Evolutionary conservation across 2,329 filamentous ascomycete species (phyloP).

Genomic region (Fusarium sp.): DNA sequence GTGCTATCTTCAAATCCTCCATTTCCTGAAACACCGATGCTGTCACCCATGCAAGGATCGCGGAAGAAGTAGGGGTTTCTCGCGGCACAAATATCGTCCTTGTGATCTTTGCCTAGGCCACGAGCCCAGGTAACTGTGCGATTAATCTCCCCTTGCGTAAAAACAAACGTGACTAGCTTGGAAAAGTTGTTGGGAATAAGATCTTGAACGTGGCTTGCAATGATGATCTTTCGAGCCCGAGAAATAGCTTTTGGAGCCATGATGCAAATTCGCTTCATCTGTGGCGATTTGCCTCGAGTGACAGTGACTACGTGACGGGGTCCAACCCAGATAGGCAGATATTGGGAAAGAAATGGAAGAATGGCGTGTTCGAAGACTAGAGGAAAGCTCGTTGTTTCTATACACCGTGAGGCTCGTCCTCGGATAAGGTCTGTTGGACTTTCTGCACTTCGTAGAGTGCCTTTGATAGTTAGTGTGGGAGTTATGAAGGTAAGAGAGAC

Average conservation of each 20-base stretch:
- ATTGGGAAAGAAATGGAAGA: conserved; percentile 57
- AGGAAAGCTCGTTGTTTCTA: conserved; percentile 54
- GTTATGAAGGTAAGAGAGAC: background rate
- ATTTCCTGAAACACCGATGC: conserved; percentile 53
- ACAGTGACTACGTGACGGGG: conserved; percentile 55
- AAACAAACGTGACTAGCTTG: conserved; percentile 51
- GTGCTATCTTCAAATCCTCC: conserved; percentile 51
- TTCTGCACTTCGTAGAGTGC: conserved; percentile 47
- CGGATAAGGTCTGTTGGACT: conserved; percentile 49
- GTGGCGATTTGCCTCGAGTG: conserved; percentile 51
- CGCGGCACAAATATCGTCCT: conserved; percentile 56
- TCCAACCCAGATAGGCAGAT: conserved; percentile 57
- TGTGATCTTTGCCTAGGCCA: conserved; percentile 52
- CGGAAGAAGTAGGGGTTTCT: conserved; percentile 58
- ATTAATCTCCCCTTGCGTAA: conserved; percentile 53
- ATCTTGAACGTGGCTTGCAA: conserved; percentile 56
- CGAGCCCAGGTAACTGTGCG: conserved; percentile 54
- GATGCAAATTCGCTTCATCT: conserved; percentile 54
- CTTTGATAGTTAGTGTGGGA: conserved; percentile 29
- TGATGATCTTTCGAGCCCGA: conserved; percentile 53
- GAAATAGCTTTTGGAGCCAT: conserved; percentile 53
- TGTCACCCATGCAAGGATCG: conserved; percentile 59
- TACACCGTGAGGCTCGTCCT: conserved; percentile 44
- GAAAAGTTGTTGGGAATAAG: conserved; percentile 53
- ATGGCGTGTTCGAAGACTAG: conserved; percentile 58